Evolutionary conservation across 1,284 basidiomycete genomes (phyloP).

Genomic region (Ganoderma leucocontextum): DNA sequence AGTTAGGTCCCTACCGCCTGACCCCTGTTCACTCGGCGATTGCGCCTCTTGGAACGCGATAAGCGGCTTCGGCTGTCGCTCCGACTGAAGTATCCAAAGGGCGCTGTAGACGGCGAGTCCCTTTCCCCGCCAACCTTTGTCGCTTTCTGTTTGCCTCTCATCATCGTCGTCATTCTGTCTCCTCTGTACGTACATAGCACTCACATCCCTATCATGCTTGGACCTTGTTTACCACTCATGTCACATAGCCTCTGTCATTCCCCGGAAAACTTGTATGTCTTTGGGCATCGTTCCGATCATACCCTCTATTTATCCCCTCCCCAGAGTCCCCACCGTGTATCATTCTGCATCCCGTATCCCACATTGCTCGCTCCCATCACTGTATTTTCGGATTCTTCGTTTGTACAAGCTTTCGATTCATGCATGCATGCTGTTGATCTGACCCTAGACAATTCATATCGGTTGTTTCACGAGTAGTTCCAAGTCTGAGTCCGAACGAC

Average conservation of each 20-base stretch:
- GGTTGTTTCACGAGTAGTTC: neutral
- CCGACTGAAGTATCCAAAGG: neutral
- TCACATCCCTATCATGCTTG: neutral
- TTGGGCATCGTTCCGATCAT: neutral
- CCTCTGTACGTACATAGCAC: neutral
- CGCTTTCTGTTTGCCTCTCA: neutral
- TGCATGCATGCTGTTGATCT: constrained; percentile 5
- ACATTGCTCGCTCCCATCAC: neutral
- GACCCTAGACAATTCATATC: constrained; percentile 1
- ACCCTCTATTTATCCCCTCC: neutral
- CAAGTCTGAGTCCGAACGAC: neutral
- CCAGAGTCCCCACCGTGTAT: neutral
- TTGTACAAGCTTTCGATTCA: constrained; percentile 16
- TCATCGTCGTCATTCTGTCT: neutral
- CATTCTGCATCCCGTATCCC: neutral
- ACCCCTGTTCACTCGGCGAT: constrained; percentile 22
- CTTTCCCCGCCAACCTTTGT: neutral
- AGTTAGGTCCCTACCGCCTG: constrained; percentile 27
- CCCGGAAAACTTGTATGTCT: neutral
- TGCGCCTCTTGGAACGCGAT: constrained; percentile 25
- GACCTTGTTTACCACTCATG: neutral
- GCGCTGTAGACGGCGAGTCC: neutral
- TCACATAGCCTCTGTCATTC: neutral
- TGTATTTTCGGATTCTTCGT: neutral
- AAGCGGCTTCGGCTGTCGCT: constrained; percentile 10